Conservation (phyloP, 1,139 yeast species). For the Hemisphaericaspora subhashii region DNA sequence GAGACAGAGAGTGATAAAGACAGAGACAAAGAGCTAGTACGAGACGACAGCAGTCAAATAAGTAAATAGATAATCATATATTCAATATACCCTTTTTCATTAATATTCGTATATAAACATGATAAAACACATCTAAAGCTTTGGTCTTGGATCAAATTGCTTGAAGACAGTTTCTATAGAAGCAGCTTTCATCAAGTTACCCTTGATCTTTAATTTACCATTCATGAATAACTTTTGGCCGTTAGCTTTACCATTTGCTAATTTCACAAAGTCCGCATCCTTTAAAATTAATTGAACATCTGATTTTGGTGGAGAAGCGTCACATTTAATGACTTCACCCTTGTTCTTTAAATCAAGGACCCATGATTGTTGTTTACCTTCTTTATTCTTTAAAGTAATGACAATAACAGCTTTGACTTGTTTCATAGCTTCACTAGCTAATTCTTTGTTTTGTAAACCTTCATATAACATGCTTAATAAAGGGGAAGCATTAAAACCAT, state of each 20-base stretch:
- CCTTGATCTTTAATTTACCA: conserved; percentile 83
- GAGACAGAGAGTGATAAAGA: too few relatives aligned
- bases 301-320: conserved; percentile 52
- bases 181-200: conserved; percentile 89
- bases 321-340: conserved; percentile 55
- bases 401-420: conserved; percentile 65
- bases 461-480: conserved; percentile 43
- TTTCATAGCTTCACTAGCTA: conserved; percentile 43
- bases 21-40: too few relatives aligned
- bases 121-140: too few relatives aligned
- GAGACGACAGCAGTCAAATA: too few relatives aligned
- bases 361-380: conserved; percentile 68
- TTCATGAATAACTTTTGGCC: conserved; percentile 84
- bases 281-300: conserved; percentile 67
- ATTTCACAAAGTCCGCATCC: conserved; percentile 66
- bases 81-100: too few relatives aligned
- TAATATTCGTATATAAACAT: too few relatives aligned
- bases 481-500: conserved; percentile 51
- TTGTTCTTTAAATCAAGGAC: conserved; percentile 65
- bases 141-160: conserved; percentile 57
- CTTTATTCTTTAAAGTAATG: conserved; percentile 69
- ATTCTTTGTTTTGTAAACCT: conserved; percentile 40
- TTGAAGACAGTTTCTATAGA: conserved; percentile 73
- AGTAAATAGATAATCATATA: too few relatives aligned
- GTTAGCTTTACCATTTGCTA: conserved; percentile 76